Evolutionary conservation across 495 filamentous ascomycete species (phyloP).

Genomic region (Cercophora newfieldiana): DNA sequence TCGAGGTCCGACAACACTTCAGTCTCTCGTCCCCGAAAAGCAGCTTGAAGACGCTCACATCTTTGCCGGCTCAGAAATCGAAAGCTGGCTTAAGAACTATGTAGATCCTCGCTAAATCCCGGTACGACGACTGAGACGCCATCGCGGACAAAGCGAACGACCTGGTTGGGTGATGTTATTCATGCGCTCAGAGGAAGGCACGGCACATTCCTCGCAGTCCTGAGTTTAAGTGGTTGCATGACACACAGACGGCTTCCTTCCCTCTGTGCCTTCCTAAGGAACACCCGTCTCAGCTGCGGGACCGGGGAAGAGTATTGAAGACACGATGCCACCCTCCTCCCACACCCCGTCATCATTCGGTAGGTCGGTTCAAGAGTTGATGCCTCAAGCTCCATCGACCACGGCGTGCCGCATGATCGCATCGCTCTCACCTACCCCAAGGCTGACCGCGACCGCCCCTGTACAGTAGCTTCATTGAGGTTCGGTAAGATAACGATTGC

Average conservation of each 20-base stretch:
- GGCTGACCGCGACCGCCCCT: not conserved
- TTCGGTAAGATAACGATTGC: too few species aligned
- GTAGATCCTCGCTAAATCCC: not conserved
- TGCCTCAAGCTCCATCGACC: not conserved
- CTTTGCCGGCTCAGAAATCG: too few species aligned
- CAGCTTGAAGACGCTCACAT: not conserved
- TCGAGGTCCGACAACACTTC: too few species aligned
- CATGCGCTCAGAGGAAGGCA: not conserved
- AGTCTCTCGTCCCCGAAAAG: too few species aligned
- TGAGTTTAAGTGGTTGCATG: slow-evolving; percentile 6
- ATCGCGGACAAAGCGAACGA: not conserved
- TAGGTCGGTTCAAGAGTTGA: not conserved
- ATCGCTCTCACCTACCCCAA: not conserved
- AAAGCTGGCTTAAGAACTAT: too few species aligned
- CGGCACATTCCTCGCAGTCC: not conserved
- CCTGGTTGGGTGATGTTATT: not conserved
- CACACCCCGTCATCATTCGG: not conserved
- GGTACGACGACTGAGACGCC: not conserved
- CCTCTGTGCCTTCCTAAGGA: not conserved
- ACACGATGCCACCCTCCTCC: slow-evolving; percentile 1
- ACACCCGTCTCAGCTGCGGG: not conserved
- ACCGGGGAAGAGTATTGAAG: not conserved
- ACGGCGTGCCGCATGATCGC: not conserved
- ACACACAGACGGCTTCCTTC: not conserved
- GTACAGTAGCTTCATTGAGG: not conserved